These are phyloP conservation scores for Microcyclospora tardicrescens DNA, from an alignment of 2,329 filamentous ascomycete genomes.

Conservation along the genomic window DNA sequence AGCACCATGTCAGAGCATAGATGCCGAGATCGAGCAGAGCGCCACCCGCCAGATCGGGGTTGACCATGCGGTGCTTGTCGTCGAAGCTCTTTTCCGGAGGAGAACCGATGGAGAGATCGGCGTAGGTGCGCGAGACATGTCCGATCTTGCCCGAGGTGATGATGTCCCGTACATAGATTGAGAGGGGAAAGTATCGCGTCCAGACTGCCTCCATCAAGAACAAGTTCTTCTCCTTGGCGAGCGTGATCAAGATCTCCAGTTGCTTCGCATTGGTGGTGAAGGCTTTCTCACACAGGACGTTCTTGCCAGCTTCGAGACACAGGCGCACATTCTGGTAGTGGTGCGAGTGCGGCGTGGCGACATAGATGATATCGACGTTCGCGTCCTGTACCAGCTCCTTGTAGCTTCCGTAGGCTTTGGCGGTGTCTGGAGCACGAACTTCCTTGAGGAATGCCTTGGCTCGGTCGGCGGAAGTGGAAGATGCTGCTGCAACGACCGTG, in stretches of 20 bases:
- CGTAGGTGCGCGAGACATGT: conserved; percentile 42
- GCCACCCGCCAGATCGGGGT: conserved; percentile 69
- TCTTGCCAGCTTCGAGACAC: conserved; percentile 70
- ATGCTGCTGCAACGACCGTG: conserved; percentile 65
- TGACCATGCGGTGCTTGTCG: conserved; percentile 65
- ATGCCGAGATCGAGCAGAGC: conserved; percentile 75
- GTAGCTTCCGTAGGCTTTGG: conserved; percentile 68
- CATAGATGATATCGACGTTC: conserved; percentile 73
- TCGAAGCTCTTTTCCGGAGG: conserved; percentile 48
- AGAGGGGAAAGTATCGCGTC: conserved; percentile 80
- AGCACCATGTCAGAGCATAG: conserved; percentile 82
- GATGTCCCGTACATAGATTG: conserved; percentile 59
- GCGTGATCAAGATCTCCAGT: conserved; percentile 56
- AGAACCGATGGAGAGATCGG: conserved; percentile 47
- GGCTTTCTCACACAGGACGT: conserved; percentile 83
- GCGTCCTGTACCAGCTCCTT: conserved; percentile 66
- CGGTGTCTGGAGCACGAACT: conserved; percentile 53
- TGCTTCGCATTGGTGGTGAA: conserved; percentile 76
- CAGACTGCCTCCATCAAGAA: conserved; percentile 67
- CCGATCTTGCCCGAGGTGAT: conserved; percentile 43
- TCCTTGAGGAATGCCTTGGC: conserved; percentile 62
- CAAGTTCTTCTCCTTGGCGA: conserved; percentile 60
- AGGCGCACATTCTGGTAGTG: conserved; percentile 86
- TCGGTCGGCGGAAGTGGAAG: conserved; percentile 56
- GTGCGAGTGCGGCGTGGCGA: conserved; percentile 82